phyloP scores from a whole-genome alignment of 345 rosid genomes.

The Boechera divaricarpa region DNA sequence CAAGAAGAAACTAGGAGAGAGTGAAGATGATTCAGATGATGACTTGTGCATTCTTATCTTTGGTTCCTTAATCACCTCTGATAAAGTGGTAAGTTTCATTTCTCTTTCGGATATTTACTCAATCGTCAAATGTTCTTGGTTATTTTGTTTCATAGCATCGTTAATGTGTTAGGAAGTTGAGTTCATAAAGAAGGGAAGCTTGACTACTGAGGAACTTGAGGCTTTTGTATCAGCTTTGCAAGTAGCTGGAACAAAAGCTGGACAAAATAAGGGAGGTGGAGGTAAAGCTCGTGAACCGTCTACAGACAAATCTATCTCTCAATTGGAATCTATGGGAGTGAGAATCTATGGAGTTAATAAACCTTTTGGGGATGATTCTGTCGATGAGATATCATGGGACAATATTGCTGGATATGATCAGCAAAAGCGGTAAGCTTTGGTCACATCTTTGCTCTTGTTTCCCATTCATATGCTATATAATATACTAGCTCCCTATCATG shows the following conservation, averaged over 20 bases:
- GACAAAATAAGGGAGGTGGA: conserved; percentile 47
- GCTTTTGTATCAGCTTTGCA: conserved; percentile 81
- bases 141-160: neutral
- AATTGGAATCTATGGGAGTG: conserved; percentile 84
- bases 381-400: conserved; percentile 77
- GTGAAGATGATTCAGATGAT: conserved; percentile 50
- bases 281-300: conserved; percentile 50
- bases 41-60: conserved; percentile 81
- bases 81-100: conserved; percentile 64
- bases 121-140: neutral
- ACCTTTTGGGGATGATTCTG: conserved; percentile 52
- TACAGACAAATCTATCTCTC: conserved; percentile 58
- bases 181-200: conserved; percentile 82
- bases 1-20: conserved; percentile 49
- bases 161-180: conserved; percentile 77
- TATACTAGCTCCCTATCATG: conserved; percentile 24
- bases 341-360: conserved; percentile 75
- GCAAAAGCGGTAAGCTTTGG: conserved; percentile 59
- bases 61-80: conserved; percentile 73
- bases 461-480: neutral
- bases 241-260: conserved; percentile 64
- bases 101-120: conserved; percentile 19
- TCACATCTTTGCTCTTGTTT: conserved; percentile 6
- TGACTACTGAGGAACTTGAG: conserved; percentile 73
- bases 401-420: conserved; percentile 90